Percentiles rank a stretch among this genome's conserved stretches.
Evolutionary conservation across 768 basidiomycete genomes (phyloP).

Genomic region (Lactarius hatsudake): DNA sequence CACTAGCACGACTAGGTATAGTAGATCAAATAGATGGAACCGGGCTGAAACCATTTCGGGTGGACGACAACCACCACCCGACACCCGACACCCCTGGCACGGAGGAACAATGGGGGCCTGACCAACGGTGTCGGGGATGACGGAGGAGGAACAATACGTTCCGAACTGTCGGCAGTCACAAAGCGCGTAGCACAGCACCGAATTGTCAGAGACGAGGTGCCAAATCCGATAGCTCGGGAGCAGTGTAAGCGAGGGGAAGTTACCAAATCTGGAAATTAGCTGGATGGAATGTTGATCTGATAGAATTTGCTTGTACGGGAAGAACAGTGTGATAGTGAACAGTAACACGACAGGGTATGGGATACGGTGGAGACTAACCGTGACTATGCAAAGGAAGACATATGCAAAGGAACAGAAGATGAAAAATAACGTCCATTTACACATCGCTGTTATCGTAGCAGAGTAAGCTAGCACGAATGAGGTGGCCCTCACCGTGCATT

Average conservation of each 20-base stretch:
- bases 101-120: constrained; percentile 5
- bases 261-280: neutral
- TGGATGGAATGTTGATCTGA: neutral
- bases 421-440: constrained; percentile 6
- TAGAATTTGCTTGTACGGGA: neutral
- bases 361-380: neutral
- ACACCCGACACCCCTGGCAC: neutral
- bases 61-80: neutral
- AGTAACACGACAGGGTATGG: neutral
- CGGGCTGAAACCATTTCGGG: neutral
- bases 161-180: neutral
- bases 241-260: neutral
- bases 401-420: neutral
- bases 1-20: neutral
- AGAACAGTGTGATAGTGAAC: neutral
- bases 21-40: neutral
- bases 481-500: neutral
- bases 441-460: neutral
- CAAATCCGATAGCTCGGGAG: neutral
- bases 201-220: neutral
- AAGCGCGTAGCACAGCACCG: neutral
- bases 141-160: constrained; percentile 10
- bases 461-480: neutral
- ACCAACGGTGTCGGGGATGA: neutral
- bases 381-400: neutral